These are phyloP conservation scores for Rheum nobile DNA, from an alignment of 148 eudicot genomes.

Conservation along the genomic window DNA sequence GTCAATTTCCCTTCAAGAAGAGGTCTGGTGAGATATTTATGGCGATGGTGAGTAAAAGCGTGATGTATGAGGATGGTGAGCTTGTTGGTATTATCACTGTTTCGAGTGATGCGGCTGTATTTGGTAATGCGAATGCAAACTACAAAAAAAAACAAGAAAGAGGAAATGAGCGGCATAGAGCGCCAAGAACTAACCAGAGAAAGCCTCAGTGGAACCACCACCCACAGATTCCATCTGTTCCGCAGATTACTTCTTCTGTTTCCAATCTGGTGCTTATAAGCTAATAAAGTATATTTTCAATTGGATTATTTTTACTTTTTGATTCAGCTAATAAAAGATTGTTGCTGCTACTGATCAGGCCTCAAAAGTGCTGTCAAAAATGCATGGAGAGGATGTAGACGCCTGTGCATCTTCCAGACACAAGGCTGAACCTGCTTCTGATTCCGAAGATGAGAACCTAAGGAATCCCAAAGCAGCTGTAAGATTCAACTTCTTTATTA, in stretches of 20 bases:
- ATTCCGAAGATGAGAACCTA: constrained; percentile 15
- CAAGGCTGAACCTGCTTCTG: constrained; percentile 20
- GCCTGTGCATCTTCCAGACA: constrained; percentile 14
- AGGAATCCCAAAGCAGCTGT: constrained; percentile 37
- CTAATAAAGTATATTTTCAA: neutral
- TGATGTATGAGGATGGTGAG: constrained; percentile 63
- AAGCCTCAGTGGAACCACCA: constrained; percentile 46
- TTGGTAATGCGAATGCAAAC: constrained; percentile 29
- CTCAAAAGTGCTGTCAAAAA: constrained; percentile 42
- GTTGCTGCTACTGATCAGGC: constrained; percentile 34
- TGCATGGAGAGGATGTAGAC: constrained; percentile 18
- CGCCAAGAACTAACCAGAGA: constrained; percentile 28
- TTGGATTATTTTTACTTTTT: neutral
- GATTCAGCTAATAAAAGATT: constrained; percentile 15
- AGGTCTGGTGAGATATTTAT: constrained; percentile 54
- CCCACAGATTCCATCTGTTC: constrained; percentile 50
- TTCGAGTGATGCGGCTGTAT: constrained; percentile 65
- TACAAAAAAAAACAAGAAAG: constrained; percentile 17
- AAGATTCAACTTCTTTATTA: constrained; percentile 13
- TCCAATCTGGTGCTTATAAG: constrained; percentile 69
- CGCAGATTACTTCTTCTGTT: constrained; percentile 58
- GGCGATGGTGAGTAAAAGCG: constrained; percentile 68
- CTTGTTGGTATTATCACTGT: constrained; percentile 79
- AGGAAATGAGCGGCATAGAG: constrained; percentile 21
- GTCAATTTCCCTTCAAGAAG: constrained; percentile 74